A percentile compares a stretch with the other conserved stretches of the same genome.
Evolutionary conservation across 352 stramenopile genomes (phyloP).

Genomic region (Phytophthora foliorum): DNA sequence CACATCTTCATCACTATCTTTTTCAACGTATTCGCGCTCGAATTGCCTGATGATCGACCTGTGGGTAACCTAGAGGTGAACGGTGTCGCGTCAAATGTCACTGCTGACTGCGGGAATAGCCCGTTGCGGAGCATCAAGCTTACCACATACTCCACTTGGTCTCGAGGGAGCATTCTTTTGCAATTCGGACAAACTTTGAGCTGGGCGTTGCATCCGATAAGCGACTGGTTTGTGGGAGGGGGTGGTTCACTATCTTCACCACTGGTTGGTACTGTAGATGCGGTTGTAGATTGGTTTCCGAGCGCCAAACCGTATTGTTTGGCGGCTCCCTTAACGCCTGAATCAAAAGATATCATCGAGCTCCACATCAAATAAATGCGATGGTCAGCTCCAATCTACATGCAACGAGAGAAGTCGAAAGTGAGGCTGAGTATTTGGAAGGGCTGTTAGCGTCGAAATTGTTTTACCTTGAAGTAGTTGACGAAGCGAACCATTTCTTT

Average conservation of each 20-base stretch:
- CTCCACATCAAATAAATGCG: conserved; percentile 80
- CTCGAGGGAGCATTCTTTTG: conserved; percentile 44
- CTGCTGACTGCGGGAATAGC: background rate
- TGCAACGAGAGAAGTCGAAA: background rate
- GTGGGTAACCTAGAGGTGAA: conserved; percentile 44
- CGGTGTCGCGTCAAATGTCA: background rate
- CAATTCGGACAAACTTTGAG: conserved; percentile 57
- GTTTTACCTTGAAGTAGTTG: conserved; percentile 76
- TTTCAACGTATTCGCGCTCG: conserved; percentile 28
- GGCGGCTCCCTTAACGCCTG: conserved; percentile 45
- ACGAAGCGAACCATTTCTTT: conserved; percentile 68
- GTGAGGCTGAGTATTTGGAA: conserved; percentile 1
- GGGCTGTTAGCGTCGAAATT: background rate
- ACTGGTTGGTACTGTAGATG: background rate
- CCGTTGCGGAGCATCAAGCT: background rate
- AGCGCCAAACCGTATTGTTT: conserved; percentile 58
- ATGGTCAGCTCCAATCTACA: conserved; percentile 63
- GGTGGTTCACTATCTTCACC: conserved; percentile 5
- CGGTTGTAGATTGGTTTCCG: conserved; percentile 21
- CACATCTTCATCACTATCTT: conserved; percentile 17
- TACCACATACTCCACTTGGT: conserved; percentile 60
- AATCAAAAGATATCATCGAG: conserved; percentile 74
- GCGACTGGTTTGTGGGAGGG: conserved; percentile 12
- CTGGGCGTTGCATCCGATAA: conserved; percentile 42
- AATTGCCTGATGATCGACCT: conserved; percentile 53